phyloP scores from a whole-genome alignment of 345 rosid genomes.

The Brassica incana region DNA sequence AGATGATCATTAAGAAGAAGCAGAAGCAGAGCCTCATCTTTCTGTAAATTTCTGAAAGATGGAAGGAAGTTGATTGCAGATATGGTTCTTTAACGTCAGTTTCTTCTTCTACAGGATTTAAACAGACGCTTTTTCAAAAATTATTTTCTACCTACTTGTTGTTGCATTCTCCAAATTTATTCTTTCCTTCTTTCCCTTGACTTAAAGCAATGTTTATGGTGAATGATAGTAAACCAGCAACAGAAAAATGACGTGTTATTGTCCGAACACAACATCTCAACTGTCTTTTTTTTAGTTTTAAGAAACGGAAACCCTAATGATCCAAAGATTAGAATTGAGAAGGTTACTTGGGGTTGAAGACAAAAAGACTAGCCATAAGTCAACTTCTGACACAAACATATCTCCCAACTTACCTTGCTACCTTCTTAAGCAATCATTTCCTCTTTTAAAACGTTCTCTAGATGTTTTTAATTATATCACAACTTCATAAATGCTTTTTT shows the following conservation, averaged over 20 bases:
- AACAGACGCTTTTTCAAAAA: constrained; percentile 19
- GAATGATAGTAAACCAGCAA: constrained; percentile 32
- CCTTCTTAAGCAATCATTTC: neutral
- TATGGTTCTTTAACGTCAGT: neutral
- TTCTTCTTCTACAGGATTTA: constrained; percentile 19
- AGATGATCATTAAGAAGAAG: constrained; percentile 46
- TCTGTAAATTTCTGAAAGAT: neutral
- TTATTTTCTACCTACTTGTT: constrained; percentile 52
- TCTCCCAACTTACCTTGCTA: constrained; percentile 33
- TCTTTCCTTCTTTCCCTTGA: constrained; percentile 43
- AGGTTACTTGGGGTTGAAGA: constrained; percentile 32
- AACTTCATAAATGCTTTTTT: neutral
- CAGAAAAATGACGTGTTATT: constrained; percentile 35
- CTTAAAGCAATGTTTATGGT: constrained; percentile 65
- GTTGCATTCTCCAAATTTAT: constrained; percentile 44
- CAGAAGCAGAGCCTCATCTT: constrained; percentile 48
- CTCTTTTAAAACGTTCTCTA: neutral
- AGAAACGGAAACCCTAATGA: constrained; percentile 28
- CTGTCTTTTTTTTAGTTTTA: constrained; percentile 22
- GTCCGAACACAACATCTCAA: constrained; percentile 53
- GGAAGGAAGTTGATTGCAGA: neutral
- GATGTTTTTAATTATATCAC: neutral
- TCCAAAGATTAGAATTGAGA: constrained; percentile 20
- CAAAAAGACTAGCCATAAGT: constrained; percentile 28
- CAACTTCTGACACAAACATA: constrained; percentile 30